These are phyloP conservation scores for Pseudogymnoascus sp. DNA, from an alignment of 2,329 filamentous ascomycete species.

Conservation along the genomic window DNA sequence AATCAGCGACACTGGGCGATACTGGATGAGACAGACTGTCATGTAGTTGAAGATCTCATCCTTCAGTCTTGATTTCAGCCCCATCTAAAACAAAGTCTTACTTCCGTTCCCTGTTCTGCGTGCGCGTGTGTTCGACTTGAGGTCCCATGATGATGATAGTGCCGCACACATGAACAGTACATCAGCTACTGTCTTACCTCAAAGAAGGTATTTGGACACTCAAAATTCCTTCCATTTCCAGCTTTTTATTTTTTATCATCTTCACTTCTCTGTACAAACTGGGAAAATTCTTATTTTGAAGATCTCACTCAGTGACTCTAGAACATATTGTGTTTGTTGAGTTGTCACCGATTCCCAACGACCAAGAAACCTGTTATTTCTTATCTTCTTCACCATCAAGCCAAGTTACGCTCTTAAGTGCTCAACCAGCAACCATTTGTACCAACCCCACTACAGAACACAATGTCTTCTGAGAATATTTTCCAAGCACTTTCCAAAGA, in stretches of 20 bases:
- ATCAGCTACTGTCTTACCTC: background rate
- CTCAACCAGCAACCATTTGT: background rate
- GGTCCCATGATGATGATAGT: constrained; percentile 2
- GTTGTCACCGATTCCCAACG: background rate
- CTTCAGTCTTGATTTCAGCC: background rate
- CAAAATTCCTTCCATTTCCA: constrained; percentile 6
- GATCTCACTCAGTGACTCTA: background rate
- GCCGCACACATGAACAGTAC: constrained; percentile 1
- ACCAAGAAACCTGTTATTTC: background rate
- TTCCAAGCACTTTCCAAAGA: constrained; percentile 49
- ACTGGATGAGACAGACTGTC: background rate
- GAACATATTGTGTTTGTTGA: background rate
- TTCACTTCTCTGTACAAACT: background rate
- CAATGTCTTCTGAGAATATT: constrained; percentile 34
- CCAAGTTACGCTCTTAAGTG: constrained; percentile 8
- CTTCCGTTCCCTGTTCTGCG: background rate
- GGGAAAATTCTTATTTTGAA: background rate
- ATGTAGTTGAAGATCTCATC: background rate
- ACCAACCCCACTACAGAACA: background rate
- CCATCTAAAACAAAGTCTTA: background rate
- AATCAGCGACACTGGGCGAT: background rate
- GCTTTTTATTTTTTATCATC: background rate
- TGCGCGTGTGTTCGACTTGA: background rate
- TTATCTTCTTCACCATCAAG: constrained; percentile 2
- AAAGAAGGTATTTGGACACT: background rate